Evolutionary conservation across 1,139 yeast species (phyloP).

Genomic region (Protomyces macrosporus): DNA sequence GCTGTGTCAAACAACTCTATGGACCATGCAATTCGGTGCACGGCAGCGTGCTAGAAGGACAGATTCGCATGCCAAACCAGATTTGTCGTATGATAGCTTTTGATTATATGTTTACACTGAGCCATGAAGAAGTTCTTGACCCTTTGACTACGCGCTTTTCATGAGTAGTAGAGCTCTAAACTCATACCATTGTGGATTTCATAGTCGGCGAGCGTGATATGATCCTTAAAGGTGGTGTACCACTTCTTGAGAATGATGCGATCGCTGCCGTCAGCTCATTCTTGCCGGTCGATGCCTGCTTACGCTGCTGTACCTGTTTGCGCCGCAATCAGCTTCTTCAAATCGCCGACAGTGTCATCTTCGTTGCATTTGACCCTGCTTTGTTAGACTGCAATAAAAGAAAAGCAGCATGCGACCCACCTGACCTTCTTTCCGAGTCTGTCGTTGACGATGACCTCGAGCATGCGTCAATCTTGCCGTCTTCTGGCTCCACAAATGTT

Average conservation of each 20-base stretch:
- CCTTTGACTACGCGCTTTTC: not conserved
- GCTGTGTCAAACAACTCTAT: not conserved
- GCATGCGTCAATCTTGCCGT: not conserved
- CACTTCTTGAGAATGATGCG: slow-evolving; percentile 28
- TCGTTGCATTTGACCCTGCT: slow-evolving; percentile 51
- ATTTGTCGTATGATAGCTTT: not conserved
- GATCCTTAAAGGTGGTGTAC: slow-evolving; percentile 77
- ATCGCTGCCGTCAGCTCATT: not conserved
- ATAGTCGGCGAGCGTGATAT: slow-evolving; percentile 82
- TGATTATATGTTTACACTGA: not conserved
- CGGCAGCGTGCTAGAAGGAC: not conserved
- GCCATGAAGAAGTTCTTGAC: not conserved
- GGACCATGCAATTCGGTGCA: not conserved
- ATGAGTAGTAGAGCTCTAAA: slow-evolving; percentile 59
- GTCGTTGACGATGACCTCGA: slow-evolving; percentile 27
- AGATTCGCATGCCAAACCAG: no score
- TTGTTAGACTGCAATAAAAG: not conserved
- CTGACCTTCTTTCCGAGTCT: slow-evolving; percentile 81
- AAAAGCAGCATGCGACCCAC: slow-evolving; percentile 49
- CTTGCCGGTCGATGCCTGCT: not conserved
- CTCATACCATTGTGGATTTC: slow-evolving; percentile 88
- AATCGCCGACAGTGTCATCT: slow-evolving; percentile 84
- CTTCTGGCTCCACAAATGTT: not conserved
- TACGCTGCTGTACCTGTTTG: slow-evolving; percentile 64
- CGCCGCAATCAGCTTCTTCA: slow-evolving; percentile 73